phyloP scores from a whole-genome alignment of 1,139 yeast species.

The Hansenula lynferdii region DNA sequence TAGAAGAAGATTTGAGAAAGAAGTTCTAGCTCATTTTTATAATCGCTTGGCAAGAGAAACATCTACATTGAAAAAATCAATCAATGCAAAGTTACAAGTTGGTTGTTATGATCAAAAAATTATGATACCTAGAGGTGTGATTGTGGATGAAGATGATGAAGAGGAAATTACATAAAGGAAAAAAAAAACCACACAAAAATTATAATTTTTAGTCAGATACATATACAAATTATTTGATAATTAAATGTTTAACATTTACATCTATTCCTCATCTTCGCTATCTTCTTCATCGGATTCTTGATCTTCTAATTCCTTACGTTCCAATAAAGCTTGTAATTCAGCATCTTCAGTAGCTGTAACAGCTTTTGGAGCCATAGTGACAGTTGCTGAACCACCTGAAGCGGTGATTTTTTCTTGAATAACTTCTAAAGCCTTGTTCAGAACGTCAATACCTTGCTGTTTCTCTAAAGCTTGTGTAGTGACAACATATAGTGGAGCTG shows the following conservation, averaged over 20 bases:
- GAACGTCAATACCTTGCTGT: slow-evolving; percentile 74
- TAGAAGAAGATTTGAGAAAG: neutral
- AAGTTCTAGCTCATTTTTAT: neutral
- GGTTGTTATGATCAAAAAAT: neutral
- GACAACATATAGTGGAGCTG: slow-evolving; percentile 94
- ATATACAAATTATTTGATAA: too few species aligned
- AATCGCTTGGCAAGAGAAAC: neutral
- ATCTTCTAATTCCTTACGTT: slow-evolving; percentile 64
- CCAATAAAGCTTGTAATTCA: slow-evolving; percentile 91
- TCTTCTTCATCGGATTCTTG: slow-evolving; percentile 49
- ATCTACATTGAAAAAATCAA: neutral
- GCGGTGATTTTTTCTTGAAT: slow-evolving; percentile 65
- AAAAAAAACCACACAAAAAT: too few species aligned
- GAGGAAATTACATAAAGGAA: neutral
- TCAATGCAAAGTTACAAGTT: neutral
- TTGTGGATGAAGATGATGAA: neutral
- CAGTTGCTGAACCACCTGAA: slow-evolving; percentile 83
- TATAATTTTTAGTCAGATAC: too few species aligned
- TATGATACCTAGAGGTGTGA: neutral
- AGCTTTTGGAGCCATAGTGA: slow-evolving; percentile 98
- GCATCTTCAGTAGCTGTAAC: slow-evolving; percentile 99
- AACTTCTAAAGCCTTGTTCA: slow-evolving; percentile 74
- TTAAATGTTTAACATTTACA: too few species aligned
- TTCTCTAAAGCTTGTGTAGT: slow-evolving; percentile 93
- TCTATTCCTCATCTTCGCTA: slow-evolving; percentile 25